These are phyloP conservation scores for Zalerion maritima DNA, from an alignment of 495 filamentous ascomycete species.

Conservation along the genomic window DNA sequence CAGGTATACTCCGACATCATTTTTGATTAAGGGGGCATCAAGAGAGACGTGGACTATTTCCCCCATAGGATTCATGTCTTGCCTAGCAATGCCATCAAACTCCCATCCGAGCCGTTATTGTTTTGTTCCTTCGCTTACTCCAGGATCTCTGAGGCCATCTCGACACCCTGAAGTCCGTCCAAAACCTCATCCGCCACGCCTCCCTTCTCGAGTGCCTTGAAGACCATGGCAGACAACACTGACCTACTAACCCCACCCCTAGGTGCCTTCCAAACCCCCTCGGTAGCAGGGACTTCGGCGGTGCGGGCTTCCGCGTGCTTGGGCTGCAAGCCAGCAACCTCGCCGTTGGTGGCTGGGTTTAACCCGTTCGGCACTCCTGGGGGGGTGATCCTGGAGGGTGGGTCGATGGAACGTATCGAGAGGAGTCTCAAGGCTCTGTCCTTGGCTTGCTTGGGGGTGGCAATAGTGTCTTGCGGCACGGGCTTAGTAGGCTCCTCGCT, in stretches of 20 bases:
- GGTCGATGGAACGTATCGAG: conserved; percentile 59
- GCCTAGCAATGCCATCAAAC: too few species aligned
- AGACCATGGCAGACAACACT: conserved; percentile 50
- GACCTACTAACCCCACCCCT: conserved; percentile 59
- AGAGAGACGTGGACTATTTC: too few species aligned
- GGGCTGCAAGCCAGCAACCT: conserved; percentile 23
- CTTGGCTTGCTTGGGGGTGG: conserved; percentile 2
- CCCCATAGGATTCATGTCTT: too few species aligned
- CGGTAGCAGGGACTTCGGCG: conserved; percentile 40
- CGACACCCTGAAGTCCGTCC: conserved; percentile 53
- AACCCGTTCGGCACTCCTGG: conserved; percentile 53
- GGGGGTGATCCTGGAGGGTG: conserved; percentile 39
- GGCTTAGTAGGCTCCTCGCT: conserved; percentile 15
- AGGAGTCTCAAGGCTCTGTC: conserved; percentile 26
- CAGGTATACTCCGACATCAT: too few species aligned
- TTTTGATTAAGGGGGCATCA: too few species aligned
- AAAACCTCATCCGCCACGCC: conserved; percentile 78
- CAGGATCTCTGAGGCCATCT: conserved; percentile 25
- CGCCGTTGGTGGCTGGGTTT: conserved; percentile 44
- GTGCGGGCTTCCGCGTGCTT: conserved; percentile 26
- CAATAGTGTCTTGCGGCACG: conserved; percentile 11
- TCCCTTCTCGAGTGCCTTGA: conserved; percentile 48
- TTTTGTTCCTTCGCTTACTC: too few species aligned
- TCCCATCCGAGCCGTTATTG: too few species aligned
- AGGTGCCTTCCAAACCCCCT: conserved; percentile 67